Evolutionary conservation across 257 asterid genomes (phyloP), one percentile per base, ranked within the genome.

Genomic region (Penstemon barbatus): DNA sequence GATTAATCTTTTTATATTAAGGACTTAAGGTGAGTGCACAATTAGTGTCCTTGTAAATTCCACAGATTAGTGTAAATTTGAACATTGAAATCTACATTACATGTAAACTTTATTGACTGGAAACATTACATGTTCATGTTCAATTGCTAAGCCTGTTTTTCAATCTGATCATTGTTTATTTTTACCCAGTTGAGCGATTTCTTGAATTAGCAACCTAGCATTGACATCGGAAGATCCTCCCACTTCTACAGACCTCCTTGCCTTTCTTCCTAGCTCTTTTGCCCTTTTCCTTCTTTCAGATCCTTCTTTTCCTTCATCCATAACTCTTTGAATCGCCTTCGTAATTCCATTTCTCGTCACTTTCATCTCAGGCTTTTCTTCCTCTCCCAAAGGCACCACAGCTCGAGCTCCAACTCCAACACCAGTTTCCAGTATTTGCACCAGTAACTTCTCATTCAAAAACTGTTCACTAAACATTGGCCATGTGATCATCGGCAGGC

Each of bases 61-160:
- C 2, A 25, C 33, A 25, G 2, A 1, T 25, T 25, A 25, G 2
- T 25, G 33, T 25, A 25, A 25, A 2, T 25, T 25, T 25, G 33
- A 25, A 25, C 33, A 25, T 25, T 25, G 33, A 25, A 25, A 25
- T 25, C 33, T 25, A 25, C 33, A 25, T 25, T 25, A 25, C 33
- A 25, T 25, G 33, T 25, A 2, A 19, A 25, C 33, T 25, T 25
- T 25, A 25, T 25, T 25, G 2, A 25, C 33, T 25, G 33, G 33
- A 25, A 25, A 25, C 33, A 25, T 25, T 25, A 25, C 33, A 1
- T 25, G 1, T 25, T 25, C 33, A 25, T 25, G 33, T 25, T 25
- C 33, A 61, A 94, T 94, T 65, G 97, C 81, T 82, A 85, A 33
- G 96, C 97, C 75, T 86, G 95, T 7, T 25, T 25, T 25, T 25